Evolutionary conservation across 177 flowering plant genomes (phyloP), one percentile per base, ranked within the genome.

Genomic region (Telopea speciosissima): DNA sequence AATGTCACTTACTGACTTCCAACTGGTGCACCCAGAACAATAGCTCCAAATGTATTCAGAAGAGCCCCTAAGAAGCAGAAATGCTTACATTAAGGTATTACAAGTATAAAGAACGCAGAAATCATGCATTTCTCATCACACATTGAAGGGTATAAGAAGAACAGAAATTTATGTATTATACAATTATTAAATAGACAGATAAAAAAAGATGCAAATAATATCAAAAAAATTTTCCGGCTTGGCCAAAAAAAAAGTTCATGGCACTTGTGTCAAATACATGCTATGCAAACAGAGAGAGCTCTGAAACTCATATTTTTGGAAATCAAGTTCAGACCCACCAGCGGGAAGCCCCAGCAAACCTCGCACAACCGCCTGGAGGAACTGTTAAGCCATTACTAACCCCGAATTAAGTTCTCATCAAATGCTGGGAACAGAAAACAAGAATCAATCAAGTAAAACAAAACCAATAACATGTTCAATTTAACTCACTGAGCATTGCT

Each of bases 11-110:
- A 93, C 98, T 85, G 85, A 68, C 78, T 73, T 31, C 92, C 86
- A 79, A 89, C 77, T 24, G 98, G 98, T 73, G 97, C 90, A 1
- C 96, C 96, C 85, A 93, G 83, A 42, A 80, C 83, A 74, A 91
- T 72, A 74, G 97, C 98, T 83, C 91, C 96, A 64, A 86, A 72
- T 8, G 96, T 90, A 82, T 82, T 87, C 24, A 88, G 52, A 28
- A 90, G 40, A 56, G 97, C 92, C 67, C 98, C 98, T 93, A 70
- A 68, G 40, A 59, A 69, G 16, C 36, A 45, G 36, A n/a, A n/a
- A n/a, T n/a, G n/a, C n/a, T 40, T 24, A 5, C 8, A 70, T 22
- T 40, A 58, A 13, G 14, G 6, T 8, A 36, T 58, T 10, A 24
- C 17, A 65, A 19, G 0, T 10, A 24, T 22, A 65, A 28, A 45